A percentile compares a stretch with the other conserved stretches of the same genome.
Evolutionary conservation across 306 rosid genomes (phyloP).

Genomic region (Cyamopsis tetragonoloba): DNA sequence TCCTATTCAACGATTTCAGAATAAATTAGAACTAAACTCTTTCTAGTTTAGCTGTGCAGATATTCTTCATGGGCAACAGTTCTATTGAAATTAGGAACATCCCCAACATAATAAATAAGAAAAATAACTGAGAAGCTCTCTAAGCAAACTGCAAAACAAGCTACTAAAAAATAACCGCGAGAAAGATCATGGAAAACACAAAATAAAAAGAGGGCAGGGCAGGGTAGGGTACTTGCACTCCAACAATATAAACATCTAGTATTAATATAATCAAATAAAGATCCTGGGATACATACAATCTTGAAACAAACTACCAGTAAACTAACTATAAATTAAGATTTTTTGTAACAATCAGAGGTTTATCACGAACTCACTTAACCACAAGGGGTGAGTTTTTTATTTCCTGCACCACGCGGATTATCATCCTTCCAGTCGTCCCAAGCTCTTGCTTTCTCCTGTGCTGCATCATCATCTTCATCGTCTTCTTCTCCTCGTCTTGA

Average conservation of each 20-base stretch:
- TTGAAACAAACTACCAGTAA: neutral
- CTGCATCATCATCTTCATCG: slow-evolving; percentile 80
- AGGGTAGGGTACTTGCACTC: slow-evolving; percentile 1
- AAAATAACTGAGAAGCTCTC: too few species aligned
- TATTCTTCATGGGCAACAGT: too few species aligned
- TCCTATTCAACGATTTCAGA: too few species aligned
- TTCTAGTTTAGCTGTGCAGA: too few species aligned
- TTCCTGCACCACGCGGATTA: slow-evolving; percentile 94
- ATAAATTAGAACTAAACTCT: too few species aligned
- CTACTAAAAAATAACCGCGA: neutral
- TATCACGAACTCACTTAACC: slow-evolving; percentile 42
- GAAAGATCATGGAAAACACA: neutral
- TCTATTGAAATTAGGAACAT: too few species aligned
- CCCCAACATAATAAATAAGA: too few species aligned
- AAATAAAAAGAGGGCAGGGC: neutral
- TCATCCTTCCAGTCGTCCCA: slow-evolving; percentile 99
- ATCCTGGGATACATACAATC: slow-evolving; percentile 18
- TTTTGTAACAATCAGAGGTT: neutral
- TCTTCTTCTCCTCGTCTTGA: slow-evolving; percentile 53
- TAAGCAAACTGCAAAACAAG: neutral
- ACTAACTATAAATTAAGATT: slow-evolving; percentile 8
- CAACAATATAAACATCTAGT: slow-evolving; percentile 22
- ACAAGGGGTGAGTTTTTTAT: slow-evolving; percentile 89
- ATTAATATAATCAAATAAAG: neutral
- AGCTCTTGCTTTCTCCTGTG: slow-evolving; percentile 86